Percentiles rank a stretch among this genome's conserved stretches.
phyloP scores from a whole-genome alignment of 2,329 filamentous ascomycete genomes.

The Plenodomus lindquistii region DNA sequence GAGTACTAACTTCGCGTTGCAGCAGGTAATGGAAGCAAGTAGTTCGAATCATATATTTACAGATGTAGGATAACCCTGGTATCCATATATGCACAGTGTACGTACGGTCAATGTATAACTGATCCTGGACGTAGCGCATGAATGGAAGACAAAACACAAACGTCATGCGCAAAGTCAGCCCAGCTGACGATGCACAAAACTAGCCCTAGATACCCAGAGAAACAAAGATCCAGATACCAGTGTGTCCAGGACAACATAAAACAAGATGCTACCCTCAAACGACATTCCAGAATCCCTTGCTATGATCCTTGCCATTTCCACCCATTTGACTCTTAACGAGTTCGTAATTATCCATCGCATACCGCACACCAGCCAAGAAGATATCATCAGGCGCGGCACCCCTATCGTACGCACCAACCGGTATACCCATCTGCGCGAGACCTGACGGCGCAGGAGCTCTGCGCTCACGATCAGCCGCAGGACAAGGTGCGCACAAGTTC shows the following conservation, averaged over 20 bases:
- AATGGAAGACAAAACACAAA: not conserved
- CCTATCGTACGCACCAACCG: not conserved
- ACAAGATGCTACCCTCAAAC: not conserved
- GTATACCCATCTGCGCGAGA: not conserved
- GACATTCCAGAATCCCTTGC: not conserved
- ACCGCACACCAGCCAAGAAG: not conserved
- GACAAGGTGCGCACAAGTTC: not conserved
- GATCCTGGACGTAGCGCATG: not conserved
- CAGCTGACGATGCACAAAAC: not conserved
- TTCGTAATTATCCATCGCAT: not conserved
- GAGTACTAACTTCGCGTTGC: conserved; percentile 19
- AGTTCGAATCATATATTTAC: too few species aligned
- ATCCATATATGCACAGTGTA: not conserved
- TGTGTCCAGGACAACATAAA: not conserved
- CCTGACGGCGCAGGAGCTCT: not conserved
- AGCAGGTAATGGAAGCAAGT: conserved; percentile 12
- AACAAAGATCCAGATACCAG: not conserved
- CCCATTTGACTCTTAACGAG: not conserved
- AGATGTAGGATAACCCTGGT: too few species aligned
- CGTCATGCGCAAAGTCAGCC: not conserved
- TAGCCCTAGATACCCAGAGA: not conserved
- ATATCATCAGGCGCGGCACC: not conserved
- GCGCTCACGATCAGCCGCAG: not conserved
- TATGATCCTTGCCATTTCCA: not conserved
- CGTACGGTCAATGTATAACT: not conserved